Conservation (phyloP, 1,139 yeast species). For the Nematodospora anomalae region DNA sequence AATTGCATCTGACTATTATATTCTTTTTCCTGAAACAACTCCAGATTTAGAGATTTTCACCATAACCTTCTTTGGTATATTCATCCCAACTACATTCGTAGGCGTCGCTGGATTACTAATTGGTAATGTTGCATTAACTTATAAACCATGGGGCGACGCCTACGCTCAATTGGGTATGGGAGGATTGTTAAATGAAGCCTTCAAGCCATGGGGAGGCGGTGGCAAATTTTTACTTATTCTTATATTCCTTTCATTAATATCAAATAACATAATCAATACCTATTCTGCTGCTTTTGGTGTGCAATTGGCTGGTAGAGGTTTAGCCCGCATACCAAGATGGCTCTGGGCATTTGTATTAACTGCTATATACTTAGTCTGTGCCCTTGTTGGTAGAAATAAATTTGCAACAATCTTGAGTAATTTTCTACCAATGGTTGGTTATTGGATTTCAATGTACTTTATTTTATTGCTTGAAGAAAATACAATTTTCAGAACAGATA, state of each 20-base stretch:
- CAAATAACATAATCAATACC: slow-evolving; percentile 73
- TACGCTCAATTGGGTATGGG: slow-evolving; percentile 71
- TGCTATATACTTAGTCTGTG: slow-evolving; percentile 63
- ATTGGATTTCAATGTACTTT: slow-evolving; percentile 87
- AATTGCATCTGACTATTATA: slow-evolving; percentile 81
- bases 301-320: slow-evolving; percentile 64
- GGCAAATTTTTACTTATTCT: slow-evolving; percentile 75
- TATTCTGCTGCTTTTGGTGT: slow-evolving; percentile 83
- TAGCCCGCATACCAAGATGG: slow-evolving; percentile 78
- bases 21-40: slow-evolving; percentile 75
- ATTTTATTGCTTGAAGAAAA: slow-evolving; percentile 74
- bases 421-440: slow-evolving; percentile 91
- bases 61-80: slow-evolving; percentile 68
- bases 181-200: slow-evolving; percentile 68
- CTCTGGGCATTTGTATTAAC: slow-evolving; percentile 69
- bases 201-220: slow-evolving; percentile 73
- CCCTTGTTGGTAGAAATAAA: slow-evolving; percentile 73
- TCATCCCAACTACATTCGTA: slow-evolving; percentile 75
- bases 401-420: slow-evolving; percentile 79
- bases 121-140: slow-evolving; percentile 67
- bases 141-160: slow-evolving; percentile 57
- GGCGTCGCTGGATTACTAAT: slow-evolving; percentile 72
- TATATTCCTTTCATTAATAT: slow-evolving; percentile 69
- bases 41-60: slow-evolving; percentile 56
- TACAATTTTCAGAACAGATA: slow-evolving; percentile 60